Base-by-base conservation (phyloP, 2,329 filamentous ascomycete species). In the Phaeoacremonium minimum region DNA sequence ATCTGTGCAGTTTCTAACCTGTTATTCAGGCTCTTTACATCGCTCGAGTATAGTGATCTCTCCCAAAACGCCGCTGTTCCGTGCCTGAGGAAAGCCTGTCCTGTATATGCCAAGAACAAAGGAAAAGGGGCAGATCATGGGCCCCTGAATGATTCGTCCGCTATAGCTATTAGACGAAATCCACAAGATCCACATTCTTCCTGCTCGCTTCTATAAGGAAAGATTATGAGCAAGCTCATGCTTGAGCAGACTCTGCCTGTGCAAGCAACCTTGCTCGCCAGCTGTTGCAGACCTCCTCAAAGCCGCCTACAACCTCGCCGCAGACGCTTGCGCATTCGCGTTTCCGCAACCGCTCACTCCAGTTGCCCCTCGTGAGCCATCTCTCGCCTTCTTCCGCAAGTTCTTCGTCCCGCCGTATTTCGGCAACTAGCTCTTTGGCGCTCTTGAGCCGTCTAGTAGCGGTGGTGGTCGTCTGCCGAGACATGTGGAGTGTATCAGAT, bases 401-500 rank as follows among this genome's bases (percentile, higher is more conserved):
- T 50, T 95, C 88, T 41, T 87, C 82, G 52, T 97, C 93, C 40
- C 79, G 77, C 45, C 83, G 77, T 68, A 96, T 83, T 50, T 96
- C 91, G 3, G 82, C 78, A 2, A 97, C 83, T 42, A 95, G 78
- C 56, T 95, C 90, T 49, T 84, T 86, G 6, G 87, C 89, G 22
- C 80, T 86, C 48, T 85, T 83, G 35, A 98, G 67, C 30, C 88
- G 77, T 37, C 93, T 73, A 3, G 84, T 82, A 2, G 91, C 93
- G 8, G 85, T 84, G 4, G 81, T 85, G 0, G 87, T 93, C 2
- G 87, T 85, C 61, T 97, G 91, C 11, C 88, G 82, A 19, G 85
- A 89, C 83, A 97, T 95, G 61, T 97, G 91, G 20, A 98, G 71
- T 4, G 87, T 90, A 57, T 98, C 93, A 6, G 87, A 88, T 5